phyloP scores from a whole-genome alignment of 139 green algal genomes.

The Klebsormidium nitens region DNA sequence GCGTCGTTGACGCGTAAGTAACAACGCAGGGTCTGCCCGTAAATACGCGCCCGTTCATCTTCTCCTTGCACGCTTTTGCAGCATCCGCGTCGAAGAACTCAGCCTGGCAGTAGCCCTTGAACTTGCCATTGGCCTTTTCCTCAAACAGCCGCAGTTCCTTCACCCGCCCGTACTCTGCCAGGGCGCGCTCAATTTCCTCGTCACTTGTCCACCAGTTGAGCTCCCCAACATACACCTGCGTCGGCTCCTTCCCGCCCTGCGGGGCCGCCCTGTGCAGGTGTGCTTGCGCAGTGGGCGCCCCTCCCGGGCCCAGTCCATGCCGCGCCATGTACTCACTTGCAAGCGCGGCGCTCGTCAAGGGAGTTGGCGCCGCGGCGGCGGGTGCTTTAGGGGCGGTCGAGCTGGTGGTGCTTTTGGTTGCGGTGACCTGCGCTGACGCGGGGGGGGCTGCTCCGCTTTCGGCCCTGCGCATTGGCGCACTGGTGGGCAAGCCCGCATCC shows the following conservation, averaged over 20 bases:
- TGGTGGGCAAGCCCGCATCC: no score
- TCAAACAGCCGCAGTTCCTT: constrained; percentile 67
- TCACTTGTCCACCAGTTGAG: constrained; percentile 93
- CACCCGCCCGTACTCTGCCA: constrained; percentile 56
- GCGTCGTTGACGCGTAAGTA: no score
- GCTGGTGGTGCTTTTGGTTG: no score
- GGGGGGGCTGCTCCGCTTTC: no score
- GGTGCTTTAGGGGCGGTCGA: no score
- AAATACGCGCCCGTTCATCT: constrained; percentile 27
- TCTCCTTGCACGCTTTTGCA: constrained; percentile 35
- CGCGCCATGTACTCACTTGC: no score
- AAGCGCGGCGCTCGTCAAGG: no score
- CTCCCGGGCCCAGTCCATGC: no score
- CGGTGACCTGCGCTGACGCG: no score
- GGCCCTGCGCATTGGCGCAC: no score
- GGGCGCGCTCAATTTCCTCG: constrained; percentile 70
- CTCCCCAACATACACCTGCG: constrained; percentile 68
- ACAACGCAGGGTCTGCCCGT: constrained; percentile 30
- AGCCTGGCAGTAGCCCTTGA: constrained; percentile 62
- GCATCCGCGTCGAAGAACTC: constrained; percentile 30
- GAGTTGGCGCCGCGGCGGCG: no score
- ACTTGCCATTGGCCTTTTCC: constrained; percentile 77
- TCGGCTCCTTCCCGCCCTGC: background rate
- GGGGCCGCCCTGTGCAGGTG: background rate
- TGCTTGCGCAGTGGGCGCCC: no score